Evolutionary conservation across 441 rosid species (phyloP).

Genomic region (Metrosideros polymorpha): DNA sequence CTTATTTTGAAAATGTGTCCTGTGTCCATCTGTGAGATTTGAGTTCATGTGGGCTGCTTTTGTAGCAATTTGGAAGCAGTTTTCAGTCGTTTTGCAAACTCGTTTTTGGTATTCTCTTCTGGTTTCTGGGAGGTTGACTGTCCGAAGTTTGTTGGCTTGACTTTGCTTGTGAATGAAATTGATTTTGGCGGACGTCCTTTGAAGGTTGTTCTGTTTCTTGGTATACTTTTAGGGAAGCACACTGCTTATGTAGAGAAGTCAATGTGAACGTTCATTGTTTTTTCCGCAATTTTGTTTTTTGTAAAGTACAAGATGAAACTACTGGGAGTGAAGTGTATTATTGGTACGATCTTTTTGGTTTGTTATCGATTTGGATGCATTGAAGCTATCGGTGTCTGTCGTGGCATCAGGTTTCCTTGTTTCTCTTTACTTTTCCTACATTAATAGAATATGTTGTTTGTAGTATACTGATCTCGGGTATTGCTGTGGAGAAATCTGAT

Average conservation of each 20-base stretch:
- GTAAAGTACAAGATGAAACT: background rate
- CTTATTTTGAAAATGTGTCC: background rate
- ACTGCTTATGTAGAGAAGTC: background rate
- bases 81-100: background rate
- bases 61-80: background rate
- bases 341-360: background rate
- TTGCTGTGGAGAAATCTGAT: background rate
- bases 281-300: background rate
- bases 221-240: background rate
- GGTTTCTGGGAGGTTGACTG: background rate
- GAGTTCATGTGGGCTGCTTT: background rate
- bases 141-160: background rate
- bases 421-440: background rate
- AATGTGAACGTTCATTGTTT: background rate
- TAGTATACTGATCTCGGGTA: background rate
- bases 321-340: background rate
- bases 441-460: background rate
- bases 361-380: background rate
- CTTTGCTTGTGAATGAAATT: background rate
- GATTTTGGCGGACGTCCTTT: background rate
- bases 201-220: background rate
- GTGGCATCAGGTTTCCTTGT: background rate
- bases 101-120: background rate
- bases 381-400: background rate
- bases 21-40: background rate